Percentiles rank a stretch among this genome's conserved stretches.
phyloP scores from a whole-genome alignment of 257 asterid genomes.

The Ilex asprella region DNA sequence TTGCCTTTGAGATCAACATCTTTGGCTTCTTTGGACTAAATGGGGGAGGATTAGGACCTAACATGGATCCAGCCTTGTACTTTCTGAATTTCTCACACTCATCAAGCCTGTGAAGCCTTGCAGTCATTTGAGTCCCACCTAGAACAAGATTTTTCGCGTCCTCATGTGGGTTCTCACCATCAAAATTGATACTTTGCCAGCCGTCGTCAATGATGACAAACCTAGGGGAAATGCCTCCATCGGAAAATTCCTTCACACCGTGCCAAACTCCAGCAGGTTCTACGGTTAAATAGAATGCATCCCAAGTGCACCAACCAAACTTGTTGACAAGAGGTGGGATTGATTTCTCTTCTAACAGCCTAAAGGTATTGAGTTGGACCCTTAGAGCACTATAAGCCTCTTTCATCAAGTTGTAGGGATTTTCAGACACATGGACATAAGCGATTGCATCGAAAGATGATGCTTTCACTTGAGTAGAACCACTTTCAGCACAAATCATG shows the following conservation, averaged over 20 bases:
- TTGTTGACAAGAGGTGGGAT: slow-evolving; percentile 49
- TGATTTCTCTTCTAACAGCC: slow-evolving; percentile 59
- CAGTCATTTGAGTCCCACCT: slow-evolving; percentile 69
- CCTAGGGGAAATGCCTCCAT: slow-evolving; percentile 50
- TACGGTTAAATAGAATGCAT: neutral
- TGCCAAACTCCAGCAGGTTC: slow-evolving; percentile 3
- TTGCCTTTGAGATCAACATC: slow-evolving; percentile 54
- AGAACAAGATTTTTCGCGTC: slow-evolving; percentile 54
- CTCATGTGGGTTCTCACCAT: slow-evolving; percentile 33
- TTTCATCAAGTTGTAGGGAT: slow-evolving; percentile 60
- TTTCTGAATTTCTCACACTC: slow-evolving; percentile 58
- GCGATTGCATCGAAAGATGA: slow-evolving; percentile 41
- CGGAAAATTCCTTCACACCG: slow-evolving; percentile 33
- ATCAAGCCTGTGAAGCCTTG: slow-evolving; percentile 55
- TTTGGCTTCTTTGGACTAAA: slow-evolving; percentile 63
- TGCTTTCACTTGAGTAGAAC: slow-evolving; percentile 34
- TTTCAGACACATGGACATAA: slow-evolving; percentile 54
- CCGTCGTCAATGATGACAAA: slow-evolving; percentile 73
- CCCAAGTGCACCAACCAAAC: slow-evolving; percentile 21
- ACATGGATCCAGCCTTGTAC: slow-evolving; percentile 40
- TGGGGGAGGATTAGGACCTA: slow-evolving; percentile 28
- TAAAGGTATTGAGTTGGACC: slow-evolving; percentile 60
- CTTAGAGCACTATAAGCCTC: slow-evolving; percentile 58
- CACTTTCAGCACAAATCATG: slow-evolving; percentile 54
- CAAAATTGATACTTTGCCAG: slow-evolving; percentile 63